Evolutionary conservation across 495 filamentous ascomycete genomes (phyloP).

Genomic region (Aspergillus nanangensis): DNA sequence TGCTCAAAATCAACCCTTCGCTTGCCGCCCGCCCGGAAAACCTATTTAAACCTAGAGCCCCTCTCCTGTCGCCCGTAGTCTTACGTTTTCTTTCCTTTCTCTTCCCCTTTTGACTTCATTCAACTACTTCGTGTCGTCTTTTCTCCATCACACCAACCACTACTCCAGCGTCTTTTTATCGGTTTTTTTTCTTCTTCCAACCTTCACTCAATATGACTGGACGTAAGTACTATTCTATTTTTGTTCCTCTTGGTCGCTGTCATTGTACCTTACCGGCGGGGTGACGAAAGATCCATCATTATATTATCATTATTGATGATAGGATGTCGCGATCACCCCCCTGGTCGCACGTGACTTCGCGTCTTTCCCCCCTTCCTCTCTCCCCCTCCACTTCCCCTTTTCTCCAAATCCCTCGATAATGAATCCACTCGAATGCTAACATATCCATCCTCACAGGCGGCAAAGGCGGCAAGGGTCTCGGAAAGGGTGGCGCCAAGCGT

Average conservation of each 20-base stretch:
- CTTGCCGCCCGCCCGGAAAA: conserved; percentile 21
- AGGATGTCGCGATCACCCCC: not conserved
- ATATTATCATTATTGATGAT: not conserved
- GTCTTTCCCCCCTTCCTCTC: conserved; percentile 1
- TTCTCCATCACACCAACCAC: conserved; percentile 6
- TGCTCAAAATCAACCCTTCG: conserved; percentile 17
- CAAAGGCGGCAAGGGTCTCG: conserved; percentile 82
- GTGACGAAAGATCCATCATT: not conserved
- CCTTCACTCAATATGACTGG: conserved; percentile 76
- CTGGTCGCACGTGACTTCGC: conserved; percentile 11
- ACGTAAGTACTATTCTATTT: conserved; percentile 63
- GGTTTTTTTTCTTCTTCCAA: conserved; percentile 19
- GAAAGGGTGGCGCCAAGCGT: conserved; percentile 97
- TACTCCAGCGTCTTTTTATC: conserved; percentile 19
- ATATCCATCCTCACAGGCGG: conserved; percentile 57
- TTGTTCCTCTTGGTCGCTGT: conserved; percentile 10
- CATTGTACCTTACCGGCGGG: not conserved
- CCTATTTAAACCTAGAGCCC: conserved; percentile 30
- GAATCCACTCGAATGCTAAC: not conserved
- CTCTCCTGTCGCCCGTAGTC: conserved; percentile 8
- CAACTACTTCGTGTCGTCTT: conserved; percentile 9
- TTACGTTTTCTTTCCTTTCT: conserved; percentile 14
- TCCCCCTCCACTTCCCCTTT: not conserved
- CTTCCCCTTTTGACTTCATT: conserved; percentile 12
- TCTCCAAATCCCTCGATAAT: not conserved